phyloP scores from a whole-genome alignment of 2,329 filamentous ascomycete species.

The Alternaria consortialis region DNA sequence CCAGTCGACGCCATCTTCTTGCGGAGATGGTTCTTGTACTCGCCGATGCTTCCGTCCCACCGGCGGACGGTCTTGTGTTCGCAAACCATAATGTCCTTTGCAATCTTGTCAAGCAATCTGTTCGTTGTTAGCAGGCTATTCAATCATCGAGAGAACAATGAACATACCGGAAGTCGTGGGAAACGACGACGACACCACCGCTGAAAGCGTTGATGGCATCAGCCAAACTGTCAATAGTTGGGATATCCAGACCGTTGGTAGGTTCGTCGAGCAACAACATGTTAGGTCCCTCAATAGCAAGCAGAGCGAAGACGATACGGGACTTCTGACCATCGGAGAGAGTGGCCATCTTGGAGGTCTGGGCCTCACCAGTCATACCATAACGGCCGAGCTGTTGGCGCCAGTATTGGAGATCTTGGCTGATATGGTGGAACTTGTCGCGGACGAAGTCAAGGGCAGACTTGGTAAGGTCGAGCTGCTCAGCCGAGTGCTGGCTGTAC shows the following conservation, averaged over 20 bases:
- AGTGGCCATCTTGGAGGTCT: conserved; percentile 97
- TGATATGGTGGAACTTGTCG: conserved; percentile 88
- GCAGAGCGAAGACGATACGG: conserved; percentile 95
- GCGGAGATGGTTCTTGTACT: conserved; percentile 98
- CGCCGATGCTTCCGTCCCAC: conserved; percentile 89
- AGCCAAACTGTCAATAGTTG: conserved; percentile 95
- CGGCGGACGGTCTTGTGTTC: conserved; percentile 93
- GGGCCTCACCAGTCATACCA: conserved; percentile 88
- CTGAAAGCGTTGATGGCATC: conserved; percentile 97
- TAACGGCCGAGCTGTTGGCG: conserved; percentile 95
- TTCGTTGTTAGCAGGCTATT: conserved; percentile 45
- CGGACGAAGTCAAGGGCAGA: conserved; percentile 96
- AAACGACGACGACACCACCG: conserved; percentile 96
- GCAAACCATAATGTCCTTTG: conserved; percentile 99
- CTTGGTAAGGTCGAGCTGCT: conserved; percentile 98
- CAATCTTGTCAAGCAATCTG: conserved; percentile 98
- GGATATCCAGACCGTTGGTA: conserved; percentile 99
- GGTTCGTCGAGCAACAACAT: conserved; percentile 98
- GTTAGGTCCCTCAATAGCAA: conserved; percentile 95
- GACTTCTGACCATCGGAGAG: conserved; percentile 97
- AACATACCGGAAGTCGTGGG: conserved; percentile 95
- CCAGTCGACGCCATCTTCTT: conserved; percentile 97
- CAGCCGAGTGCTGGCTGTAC: conserved; percentile 98
- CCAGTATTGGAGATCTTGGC: conserved; percentile 99
- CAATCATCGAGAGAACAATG: neutral